A percentile compares a stretch with the other conserved stretches of the same genome.
Evolutionary conservation across 805 yeast species (phyloP).

Genomic region (Candida nonsorbophila): DNA sequence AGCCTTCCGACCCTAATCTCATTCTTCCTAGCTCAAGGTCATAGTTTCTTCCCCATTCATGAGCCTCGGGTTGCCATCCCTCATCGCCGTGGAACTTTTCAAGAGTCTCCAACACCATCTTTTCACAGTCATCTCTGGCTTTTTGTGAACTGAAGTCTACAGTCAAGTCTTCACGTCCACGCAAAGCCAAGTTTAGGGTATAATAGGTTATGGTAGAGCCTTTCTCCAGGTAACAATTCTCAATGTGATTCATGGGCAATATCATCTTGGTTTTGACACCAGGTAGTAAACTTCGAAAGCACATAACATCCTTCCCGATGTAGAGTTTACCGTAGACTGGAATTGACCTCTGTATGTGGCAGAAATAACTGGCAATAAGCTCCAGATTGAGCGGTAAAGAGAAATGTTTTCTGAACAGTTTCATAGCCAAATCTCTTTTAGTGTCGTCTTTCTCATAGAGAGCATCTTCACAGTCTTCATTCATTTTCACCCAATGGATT

Average conservation of each 20-base stretch:
- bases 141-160: slow-evolving; percentile 67
- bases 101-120: slow-evolving; percentile 44
- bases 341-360: slow-evolving; percentile 61
- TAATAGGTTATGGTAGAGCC: slow-evolving; percentile 65
- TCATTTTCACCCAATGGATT: slow-evolving; percentile 49
- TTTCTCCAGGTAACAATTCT: slow-evolving; percentile 59
- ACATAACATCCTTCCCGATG: slow-evolving; percentile 61
- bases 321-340: slow-evolving; percentile 85
- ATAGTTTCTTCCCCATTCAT: slow-evolving; percentile 20
- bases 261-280: slow-evolving; percentile 79
- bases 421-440: slow-evolving; percentile 43
- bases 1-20: slow-evolving; percentile 6
- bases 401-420: slow-evolving; percentile 62
- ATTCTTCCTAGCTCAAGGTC: slow-evolving; percentile 11
- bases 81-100: slow-evolving; percentile 32
- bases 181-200: slow-evolving; percentile 64
- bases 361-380: slow-evolving; percentile 64
- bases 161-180: slow-evolving; percentile 71
- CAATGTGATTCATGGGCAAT: slow-evolving; percentile 70
- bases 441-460: slow-evolving; percentile 41
- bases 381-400: slow-evolving; percentile 48
- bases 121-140: slow-evolving; percentile 70
- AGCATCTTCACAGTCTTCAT: slow-evolving; percentile 38
- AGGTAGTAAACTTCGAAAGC: slow-evolving; percentile 76
- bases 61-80: slow-evolving; percentile 14